Percentiles rank a stretch among this genome's conserved stretches.
These are phyloP conservation scores for Podospora comata DNA, from an alignment of 495 filamentous ascomycete genomes.

Conservation along the genomic window DNA sequence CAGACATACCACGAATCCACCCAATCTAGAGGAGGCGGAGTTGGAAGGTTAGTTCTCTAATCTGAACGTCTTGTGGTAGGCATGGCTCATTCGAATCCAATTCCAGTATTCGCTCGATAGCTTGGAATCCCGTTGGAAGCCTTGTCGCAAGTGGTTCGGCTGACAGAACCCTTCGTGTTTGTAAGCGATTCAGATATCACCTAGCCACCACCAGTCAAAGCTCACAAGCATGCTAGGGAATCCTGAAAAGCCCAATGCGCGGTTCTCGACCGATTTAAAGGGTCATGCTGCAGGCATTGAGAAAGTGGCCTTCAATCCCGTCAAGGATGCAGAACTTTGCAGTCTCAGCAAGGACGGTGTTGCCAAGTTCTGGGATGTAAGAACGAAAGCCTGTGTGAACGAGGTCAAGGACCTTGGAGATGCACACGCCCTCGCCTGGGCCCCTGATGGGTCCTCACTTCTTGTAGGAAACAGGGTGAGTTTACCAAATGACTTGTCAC, in stretches of 20 bases:
- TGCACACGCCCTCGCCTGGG: constrained; percentile 82
- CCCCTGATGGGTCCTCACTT: constrained; percentile 76
- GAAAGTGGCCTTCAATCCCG: constrained; percentile 85
- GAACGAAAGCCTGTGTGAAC: constrained; percentile 73
- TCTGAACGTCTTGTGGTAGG: neutral
- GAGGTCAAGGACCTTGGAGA: constrained; percentile 78
- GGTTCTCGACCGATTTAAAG: constrained; percentile 80
- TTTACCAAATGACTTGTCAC: neutral
- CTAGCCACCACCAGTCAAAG: neutral
- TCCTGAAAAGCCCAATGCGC: constrained; percentile 75
- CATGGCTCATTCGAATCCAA: neutral
- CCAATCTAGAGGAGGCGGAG: constrained; percentile 4
- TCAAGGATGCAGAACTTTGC: constrained; percentile 81
- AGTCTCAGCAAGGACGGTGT: constrained; percentile 82
- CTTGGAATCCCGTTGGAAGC: constrained; percentile 85
- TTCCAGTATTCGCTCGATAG: constrained; percentile 61
- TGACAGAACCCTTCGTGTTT: constrained; percentile 77
- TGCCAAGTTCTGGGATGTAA: constrained; percentile 90
- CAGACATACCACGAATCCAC: constrained; percentile 60
- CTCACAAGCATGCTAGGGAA: constrained; percentile 57
- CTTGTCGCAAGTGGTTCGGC: constrained; percentile 82
- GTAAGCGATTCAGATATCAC: constrained; percentile 30
- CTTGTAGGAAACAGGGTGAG: constrained; percentile 81
- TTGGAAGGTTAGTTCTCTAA: neutral
- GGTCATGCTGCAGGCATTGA: constrained; percentile 77